These are phyloP conservation scores for Paramecium primaurelia DNA, from an alignment of 73 alveolate genomes.

Conservation along the genomic window DNA sequence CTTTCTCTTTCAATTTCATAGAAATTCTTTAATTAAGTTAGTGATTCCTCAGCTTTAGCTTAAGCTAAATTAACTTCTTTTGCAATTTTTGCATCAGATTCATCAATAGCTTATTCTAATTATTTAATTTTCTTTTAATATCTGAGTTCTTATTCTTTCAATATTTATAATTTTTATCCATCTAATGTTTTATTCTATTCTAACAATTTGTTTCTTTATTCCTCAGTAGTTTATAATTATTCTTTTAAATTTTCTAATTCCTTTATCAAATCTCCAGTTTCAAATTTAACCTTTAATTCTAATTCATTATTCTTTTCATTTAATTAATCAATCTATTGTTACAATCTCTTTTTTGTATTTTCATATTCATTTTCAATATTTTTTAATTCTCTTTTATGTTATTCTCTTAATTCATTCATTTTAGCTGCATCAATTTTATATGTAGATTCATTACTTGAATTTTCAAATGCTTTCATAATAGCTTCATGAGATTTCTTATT, in stretches of 20 bases:
- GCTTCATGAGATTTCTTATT: conserved; percentile 62
- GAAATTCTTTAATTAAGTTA: conserved; percentile 72
- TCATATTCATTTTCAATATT: conserved; percentile 51
- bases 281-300: conserved; percentile 60
- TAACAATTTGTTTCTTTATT: conserved; percentile 32
- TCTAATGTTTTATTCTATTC: conserved; percentile 51
- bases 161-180: conserved; percentile 47
- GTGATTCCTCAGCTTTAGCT: conserved; percentile 66
- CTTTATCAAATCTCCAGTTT: conserved; percentile 55
- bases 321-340: conserved; percentile 44
- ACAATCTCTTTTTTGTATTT: conserved; percentile 24
- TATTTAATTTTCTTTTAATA: conserved; percentile 42
- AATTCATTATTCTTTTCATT: conserved; percentile 60
- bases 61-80: conserved; percentile 41
- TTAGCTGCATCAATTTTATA: conserved; percentile 52
- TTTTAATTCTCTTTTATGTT: conserved; percentile 45
- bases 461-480: conserved; percentile 60
- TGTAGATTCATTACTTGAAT: conserved; percentile 40
- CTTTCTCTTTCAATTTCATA: conserved; percentile 80
- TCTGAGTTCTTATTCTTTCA: conserved; percentile 56
- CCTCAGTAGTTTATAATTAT: conserved; percentile 4
- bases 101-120: conserved; percentile 47
- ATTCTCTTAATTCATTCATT: conserved; percentile 52
- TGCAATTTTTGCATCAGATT: conserved; percentile 23
- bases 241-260: conserved; percentile 50